phyloP scores from a whole-genome alignment of 768 basidiomycete genomes.

The Suillus alpinus region DNA sequence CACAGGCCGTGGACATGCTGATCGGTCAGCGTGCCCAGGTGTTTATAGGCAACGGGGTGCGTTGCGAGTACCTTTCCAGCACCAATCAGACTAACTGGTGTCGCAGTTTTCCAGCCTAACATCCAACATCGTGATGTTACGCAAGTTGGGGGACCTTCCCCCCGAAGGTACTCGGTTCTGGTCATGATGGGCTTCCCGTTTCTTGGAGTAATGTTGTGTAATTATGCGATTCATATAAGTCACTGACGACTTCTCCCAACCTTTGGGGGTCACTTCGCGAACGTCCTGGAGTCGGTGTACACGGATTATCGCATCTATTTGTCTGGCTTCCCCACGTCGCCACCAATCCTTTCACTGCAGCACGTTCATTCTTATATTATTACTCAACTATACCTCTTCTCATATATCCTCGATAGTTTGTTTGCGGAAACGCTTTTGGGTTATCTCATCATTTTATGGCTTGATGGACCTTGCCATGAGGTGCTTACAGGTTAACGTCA shows the following conservation, averaged over 20 bases:
- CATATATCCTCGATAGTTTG: neutral
- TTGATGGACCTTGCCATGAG: neutral
- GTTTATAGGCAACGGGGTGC: conserved; percentile 70
- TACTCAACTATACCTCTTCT: neutral
- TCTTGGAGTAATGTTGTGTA: neutral
- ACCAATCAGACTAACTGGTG: neutral
- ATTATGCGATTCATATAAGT: neutral
- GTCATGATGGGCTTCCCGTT: conserved; percentile 17
- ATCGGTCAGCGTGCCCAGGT: conserved; percentile 61
- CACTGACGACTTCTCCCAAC: neutral
- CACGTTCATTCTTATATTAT: neutral
- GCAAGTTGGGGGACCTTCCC: conserved; percentile 34
- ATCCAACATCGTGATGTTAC: conserved; percentile 45
- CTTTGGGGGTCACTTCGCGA: neutral
- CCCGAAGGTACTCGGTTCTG: conserved; percentile 41
- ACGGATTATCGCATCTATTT: neutral
- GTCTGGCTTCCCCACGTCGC: neutral
- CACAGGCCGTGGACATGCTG: conserved; percentile 67
- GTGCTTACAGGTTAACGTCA: neutral
- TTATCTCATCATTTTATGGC: neutral
- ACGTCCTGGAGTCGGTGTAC: neutral
- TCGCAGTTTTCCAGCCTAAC: conserved; percentile 48
- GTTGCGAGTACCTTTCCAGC: conserved; percentile 22
- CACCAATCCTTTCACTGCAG: neutral
- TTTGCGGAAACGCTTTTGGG: neutral